A percentile compares a stretch with the other conserved stretches of the same genome.
These are phyloP conservation scores for Miamiensis avidus DNA, from an alignment of 169 alveolate species.

Conservation along the genomic window DNA sequence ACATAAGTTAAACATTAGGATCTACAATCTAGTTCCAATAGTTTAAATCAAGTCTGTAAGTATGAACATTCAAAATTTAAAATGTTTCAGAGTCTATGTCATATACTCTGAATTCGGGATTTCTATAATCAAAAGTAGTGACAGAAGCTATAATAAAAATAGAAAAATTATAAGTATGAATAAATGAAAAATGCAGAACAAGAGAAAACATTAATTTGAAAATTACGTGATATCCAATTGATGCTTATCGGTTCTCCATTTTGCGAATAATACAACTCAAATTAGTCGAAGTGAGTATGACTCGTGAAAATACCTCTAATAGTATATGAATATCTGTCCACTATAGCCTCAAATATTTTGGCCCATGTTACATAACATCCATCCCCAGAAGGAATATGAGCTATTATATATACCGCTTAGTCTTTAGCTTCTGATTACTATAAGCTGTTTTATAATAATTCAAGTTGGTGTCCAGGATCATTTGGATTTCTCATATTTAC, in stretches of 20 bases:
- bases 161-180: too few relatives aligned
- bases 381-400: slow-evolving; percentile 23
- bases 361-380: slow-evolving; percentile 39
- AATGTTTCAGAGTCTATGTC: slow-evolving; percentile 50
- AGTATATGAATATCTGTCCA: slow-evolving; percentile 53
- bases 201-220: neutral
- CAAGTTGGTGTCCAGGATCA: slow-evolving; percentile 57
- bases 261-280: slow-evolving; percentile 12
- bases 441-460: slow-evolving; percentile 52
- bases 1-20: neutral
- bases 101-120: slow-evolving; percentile 58
- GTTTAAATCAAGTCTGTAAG: slow-evolving; percentile 31
- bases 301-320: slow-evolving; percentile 49
- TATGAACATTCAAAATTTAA: slow-evolving; percentile 32
- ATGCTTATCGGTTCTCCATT: slow-evolving; percentile 23
- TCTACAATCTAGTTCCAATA: slow-evolving; percentile 7
- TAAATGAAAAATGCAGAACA: neutral
- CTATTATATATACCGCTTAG: slow-evolving; percentile 26
- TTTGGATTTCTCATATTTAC: slow-evolving; percentile 33
- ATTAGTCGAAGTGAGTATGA: slow-evolving; percentile 54
- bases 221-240: slow-evolving; percentile 28
- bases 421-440: slow-evolving; percentile 45
- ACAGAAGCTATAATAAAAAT: slow-evolving; percentile 30
- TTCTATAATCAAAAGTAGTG: slow-evolving; percentile 36
- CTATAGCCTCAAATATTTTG: slow-evolving; percentile 43